These are phyloP conservation scores for Podospora didyma DNA, from an alignment of 495 filamentous ascomycete species.

Conservation along the genomic window DNA sequence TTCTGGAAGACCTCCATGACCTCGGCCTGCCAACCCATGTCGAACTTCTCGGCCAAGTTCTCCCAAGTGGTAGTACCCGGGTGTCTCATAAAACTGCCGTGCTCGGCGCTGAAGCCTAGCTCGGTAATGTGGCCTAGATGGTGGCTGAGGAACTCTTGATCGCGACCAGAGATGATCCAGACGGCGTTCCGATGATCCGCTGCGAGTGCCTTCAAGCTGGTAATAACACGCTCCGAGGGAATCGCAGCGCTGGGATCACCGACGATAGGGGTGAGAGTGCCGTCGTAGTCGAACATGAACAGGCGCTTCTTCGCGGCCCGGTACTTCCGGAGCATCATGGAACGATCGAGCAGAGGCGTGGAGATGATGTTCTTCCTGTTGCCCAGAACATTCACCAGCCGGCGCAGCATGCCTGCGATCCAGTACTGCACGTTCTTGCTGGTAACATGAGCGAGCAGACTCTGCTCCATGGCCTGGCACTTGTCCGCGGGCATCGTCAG, in stretches of 20 bases:
- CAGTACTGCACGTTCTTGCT: conserved; percentile 79
- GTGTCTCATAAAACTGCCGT: conserved; percentile 87
- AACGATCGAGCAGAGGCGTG: conserved; percentile 75
- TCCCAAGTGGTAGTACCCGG: conserved; percentile 73
- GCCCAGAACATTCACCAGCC: conserved; percentile 72
- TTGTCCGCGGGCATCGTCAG: conserved; percentile 64
- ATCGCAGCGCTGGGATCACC: conserved; percentile 82
- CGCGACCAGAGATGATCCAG: conserved; percentile 97
- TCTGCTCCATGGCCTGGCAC: conserved; percentile 53
- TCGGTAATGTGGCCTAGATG: conserved; percentile 82
- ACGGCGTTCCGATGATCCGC: conserved; percentile 77
- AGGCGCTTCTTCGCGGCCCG: conserved; percentile 66
- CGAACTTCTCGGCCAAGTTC: conserved; percentile 72
- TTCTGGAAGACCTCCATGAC: conserved; percentile 76
- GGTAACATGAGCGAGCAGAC: conserved; percentile 77
- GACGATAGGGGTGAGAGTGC: conserved; percentile 95
- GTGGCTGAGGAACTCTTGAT: conserved; percentile 81
- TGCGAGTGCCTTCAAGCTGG: conserved; percentile 72
- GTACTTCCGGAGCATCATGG: conserved; percentile 66
- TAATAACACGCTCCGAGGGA: conserved; percentile 75
- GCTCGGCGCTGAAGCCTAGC: conserved; percentile 88
- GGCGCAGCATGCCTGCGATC: conserved; percentile 71
- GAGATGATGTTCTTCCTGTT: conserved; percentile 67
- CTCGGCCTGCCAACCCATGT: conserved; percentile 87
- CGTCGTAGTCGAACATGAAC: conserved; percentile 98